Percentiles rank a stretch among this genome's conserved stretches.
Evolutionary conservation across 2,329 filamentous ascomycete species (phyloP).

Genomic region (Fusarium anguioides): DNA sequence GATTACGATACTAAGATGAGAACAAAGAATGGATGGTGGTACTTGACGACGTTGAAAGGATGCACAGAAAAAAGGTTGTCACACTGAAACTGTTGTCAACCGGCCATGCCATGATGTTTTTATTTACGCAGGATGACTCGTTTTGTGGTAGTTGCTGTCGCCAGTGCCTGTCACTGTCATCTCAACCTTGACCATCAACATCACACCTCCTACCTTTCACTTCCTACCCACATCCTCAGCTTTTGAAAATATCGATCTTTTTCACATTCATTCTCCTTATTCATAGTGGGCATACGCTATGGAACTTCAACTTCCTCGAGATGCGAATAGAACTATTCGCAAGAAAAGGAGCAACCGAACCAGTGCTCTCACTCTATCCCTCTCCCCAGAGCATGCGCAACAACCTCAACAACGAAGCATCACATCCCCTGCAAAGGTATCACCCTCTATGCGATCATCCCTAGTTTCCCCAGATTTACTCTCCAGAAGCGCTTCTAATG

Average conservation of each 20-base stretch:
- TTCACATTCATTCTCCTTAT: background rate
- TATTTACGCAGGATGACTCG: background rate
- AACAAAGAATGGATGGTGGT: conserved; percentile 38
- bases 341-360: conserved; percentile 30
- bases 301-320: conserved; percentile 26
- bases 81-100: conserved; percentile 11
- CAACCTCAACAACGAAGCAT: conserved; percentile 7
- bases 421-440: conserved; percentile 13
- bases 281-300: background rate
- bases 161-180: conserved; percentile 20
- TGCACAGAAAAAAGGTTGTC: conserved; percentile 23
- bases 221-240: background rate
- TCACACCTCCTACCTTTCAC: background rate
- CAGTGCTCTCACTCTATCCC: conserved; percentile 23
- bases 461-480: conserved; percentile 20
- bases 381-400: conserved; percentile 23
- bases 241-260: background rate
- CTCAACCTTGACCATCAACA: background rate
- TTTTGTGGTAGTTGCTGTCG: conserved; percentile 1
- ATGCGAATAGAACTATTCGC: conserved; percentile 11
- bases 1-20: conserved; percentile 12
- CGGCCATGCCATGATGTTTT: background rate
- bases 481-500: conserved; percentile 10
- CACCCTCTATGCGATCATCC: conserved; percentile 9
- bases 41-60: conserved; percentile 12